Evolutionary conservation across 2,329 filamentous ascomycete species (phyloP), one percentile per base, ranked within the genome.

Genomic region (Mycosphaerella arachidis): DNA sequence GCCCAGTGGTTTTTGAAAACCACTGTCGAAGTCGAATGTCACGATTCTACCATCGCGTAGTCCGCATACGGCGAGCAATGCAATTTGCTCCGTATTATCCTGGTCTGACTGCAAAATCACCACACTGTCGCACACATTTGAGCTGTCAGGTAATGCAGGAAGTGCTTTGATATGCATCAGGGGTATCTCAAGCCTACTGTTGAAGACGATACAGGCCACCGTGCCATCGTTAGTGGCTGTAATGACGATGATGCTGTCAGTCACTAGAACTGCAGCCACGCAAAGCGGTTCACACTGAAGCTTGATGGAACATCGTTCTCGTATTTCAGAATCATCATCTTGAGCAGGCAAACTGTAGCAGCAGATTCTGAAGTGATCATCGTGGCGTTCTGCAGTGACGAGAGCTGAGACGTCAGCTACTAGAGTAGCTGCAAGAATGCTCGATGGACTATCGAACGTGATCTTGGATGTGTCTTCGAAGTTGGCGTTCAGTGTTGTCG

Each of bases 31-130:
- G 1, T 29, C 45, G 31, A 66, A 57, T 8, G 60, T 58, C 29
- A 65, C 50, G 13, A 72, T 57, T 20, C 63, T 66, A 10, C 71
- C 71, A 55, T 72, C 71, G 16, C 71, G 63, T 12, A 72, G 59
- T 12, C 70, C 71, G 46, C 69, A 71, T 1, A 70, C 56, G 4
- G 63, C 61, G 24, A 72, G 53, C 3, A 63, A 45, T 8, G n/a
- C 35, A 29, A 20, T 16, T 18, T 20, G 13, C 20, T 51, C 43
- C 9, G 31, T 35, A 13, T 31, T 35, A 9, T 46, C 9, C 4
- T 35, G 20, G 4, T 43, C 13, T 10, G 48, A 31, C 6, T 58
- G 58, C 5, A 72, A 59, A 8, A 72, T 53, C 1, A 48, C 59
- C n/a, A 71, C 35, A 16, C 65, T 56, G 50, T 72, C 70, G 54